Conservation (phyloP, 2,329 filamentous ascomycete genomes). For the Ophiostoma himal-ulmi region DNA sequence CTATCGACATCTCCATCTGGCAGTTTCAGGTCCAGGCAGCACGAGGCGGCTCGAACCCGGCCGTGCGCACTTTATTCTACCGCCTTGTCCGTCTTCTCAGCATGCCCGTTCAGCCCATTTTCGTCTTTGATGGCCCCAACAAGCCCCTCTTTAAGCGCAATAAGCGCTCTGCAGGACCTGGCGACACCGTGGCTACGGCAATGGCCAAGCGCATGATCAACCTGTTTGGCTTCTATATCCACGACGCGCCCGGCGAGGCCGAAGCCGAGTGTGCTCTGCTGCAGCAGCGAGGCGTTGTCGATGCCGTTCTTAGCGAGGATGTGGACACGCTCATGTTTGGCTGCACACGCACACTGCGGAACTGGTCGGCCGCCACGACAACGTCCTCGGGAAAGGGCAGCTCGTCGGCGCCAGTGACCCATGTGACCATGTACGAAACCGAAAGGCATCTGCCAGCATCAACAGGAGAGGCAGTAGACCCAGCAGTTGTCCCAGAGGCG, state of each 20-base stretch:
- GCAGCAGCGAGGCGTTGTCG: constrained; percentile 74
- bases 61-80: constrained; percentile 87
- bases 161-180: constrained; percentile 57
- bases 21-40: constrained; percentile 87
- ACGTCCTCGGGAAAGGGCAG: constrained; percentile 35
- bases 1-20: constrained; percentile 96
- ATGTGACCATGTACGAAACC: constrained; percentile 72
- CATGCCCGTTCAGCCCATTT: constrained; percentile 46
- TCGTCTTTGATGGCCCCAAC: constrained; percentile 49
- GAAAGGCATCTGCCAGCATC: constrained; percentile 14
- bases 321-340: constrained; percentile 98
- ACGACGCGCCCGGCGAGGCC: constrained; percentile 88
- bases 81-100: constrained; percentile 58
- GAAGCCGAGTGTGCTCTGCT: constrained; percentile 92
- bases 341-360: constrained; percentile 68
- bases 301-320: constrained; percentile 92
- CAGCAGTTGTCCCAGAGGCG: constrained; percentile 2
- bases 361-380: constrained; percentile 62
- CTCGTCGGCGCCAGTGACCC: constrained; percentile 75
- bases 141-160: constrained; percentile 75
- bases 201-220: constrained; percentile 78
- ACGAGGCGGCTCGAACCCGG: constrained; percentile 80
- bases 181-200: constrained; percentile 62
- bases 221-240: constrained; percentile 75
- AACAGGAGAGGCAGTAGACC: not conserved